phyloP scores from a whole-genome alignment of 2,329 filamentous ascomycete species.

The Xylariaceae sp. region DNA sequence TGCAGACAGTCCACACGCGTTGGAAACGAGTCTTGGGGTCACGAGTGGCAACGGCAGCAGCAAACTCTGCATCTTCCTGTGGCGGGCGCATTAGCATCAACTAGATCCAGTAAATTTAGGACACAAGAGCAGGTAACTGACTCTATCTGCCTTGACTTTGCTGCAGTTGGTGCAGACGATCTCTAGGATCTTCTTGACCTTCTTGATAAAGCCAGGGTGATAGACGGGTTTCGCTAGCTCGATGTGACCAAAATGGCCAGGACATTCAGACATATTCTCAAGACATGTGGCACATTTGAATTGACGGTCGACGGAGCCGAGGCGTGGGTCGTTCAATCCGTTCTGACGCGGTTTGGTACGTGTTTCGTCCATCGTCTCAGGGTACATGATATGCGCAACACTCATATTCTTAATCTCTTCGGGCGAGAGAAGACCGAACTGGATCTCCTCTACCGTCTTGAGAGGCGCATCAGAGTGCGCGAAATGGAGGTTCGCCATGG shows the following conservation, averaged over 20 bases:
- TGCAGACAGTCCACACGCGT: conserved; percentile 89
- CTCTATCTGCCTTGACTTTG: conserved; percentile 96
- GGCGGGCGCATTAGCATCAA: conserved; percentile 65
- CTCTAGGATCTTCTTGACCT: conserved; percentile 99
- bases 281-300: conserved; percentile 97
- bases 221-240: conserved; percentile 96
- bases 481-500: conserved; percentile 92
- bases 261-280: conserved; percentile 94
- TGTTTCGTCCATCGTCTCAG: conserved; percentile 99
- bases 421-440: conserved; percentile 96
- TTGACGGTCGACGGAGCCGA: conserved; percentile 94
- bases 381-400: conserved; percentile 93
- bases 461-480: conserved; percentile 92
- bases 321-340: conserved; percentile 92
- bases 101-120: conserved; percentile 57
- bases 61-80: conserved; percentile 85
- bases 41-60: conserved; percentile 80
- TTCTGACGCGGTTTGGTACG: conserved; percentile 88
- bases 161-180: conserved; percentile 99
- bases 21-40: conserved; percentile 96
- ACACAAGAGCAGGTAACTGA: conserved; percentile 76
- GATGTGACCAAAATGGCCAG: conserved; percentile 98
- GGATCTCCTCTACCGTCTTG: conserved; percentile 98
- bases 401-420: conserved; percentile 99
- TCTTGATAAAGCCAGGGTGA: conserved; percentile 94